These are phyloP conservation scores for Nepenthes gracilis DNA, from an alignment of 148 eudicot species.

Conservation along the genomic window DNA sequence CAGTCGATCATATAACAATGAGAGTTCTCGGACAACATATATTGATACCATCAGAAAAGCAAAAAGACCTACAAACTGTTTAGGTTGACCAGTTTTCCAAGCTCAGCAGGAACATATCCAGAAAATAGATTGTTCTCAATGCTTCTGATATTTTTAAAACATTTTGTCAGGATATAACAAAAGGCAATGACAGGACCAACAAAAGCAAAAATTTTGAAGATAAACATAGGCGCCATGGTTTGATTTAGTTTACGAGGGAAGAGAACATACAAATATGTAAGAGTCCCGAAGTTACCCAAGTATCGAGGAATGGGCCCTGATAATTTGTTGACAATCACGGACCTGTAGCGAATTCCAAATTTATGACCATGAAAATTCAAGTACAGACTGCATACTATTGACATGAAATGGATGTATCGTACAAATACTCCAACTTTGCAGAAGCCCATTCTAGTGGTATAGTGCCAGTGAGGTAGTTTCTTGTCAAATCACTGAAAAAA, in stretches of 20 bases:
- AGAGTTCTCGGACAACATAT: not conserved
- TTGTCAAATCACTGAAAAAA: constrained; percentile 20
- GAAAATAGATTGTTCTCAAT: constrained; percentile 28
- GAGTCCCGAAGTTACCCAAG: constrained; percentile 21
- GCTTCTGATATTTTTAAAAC: constrained; percentile 14
- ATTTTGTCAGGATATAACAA: not conserved
- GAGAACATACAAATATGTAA: constrained; percentile 15
- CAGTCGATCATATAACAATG: not conserved
- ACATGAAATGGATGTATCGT: constrained; percentile 5
- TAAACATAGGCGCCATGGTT: too few species aligned
- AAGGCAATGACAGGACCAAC: not conserved
- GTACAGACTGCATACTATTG: not conserved
- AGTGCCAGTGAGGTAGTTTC: constrained; percentile 28
- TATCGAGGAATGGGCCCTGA: constrained; percentile 23
- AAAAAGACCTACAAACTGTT: constrained; percentile 13
- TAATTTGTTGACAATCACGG: constrained; percentile 17
- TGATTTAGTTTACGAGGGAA: not conserved
- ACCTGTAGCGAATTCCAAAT: constrained; percentile 9
- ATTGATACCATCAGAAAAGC: not conserved
- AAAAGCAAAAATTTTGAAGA: too few species aligned
- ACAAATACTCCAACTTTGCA: constrained; percentile 21
- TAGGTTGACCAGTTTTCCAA: constrained; percentile 22
- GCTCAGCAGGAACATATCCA: constrained; percentile 33
- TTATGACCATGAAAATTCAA: not conserved
- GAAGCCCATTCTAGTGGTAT: constrained; percentile 32